phyloP scores from a whole-genome alignment of 208 protist genomes.

The Balamuthia mandrillaris region DNA sequence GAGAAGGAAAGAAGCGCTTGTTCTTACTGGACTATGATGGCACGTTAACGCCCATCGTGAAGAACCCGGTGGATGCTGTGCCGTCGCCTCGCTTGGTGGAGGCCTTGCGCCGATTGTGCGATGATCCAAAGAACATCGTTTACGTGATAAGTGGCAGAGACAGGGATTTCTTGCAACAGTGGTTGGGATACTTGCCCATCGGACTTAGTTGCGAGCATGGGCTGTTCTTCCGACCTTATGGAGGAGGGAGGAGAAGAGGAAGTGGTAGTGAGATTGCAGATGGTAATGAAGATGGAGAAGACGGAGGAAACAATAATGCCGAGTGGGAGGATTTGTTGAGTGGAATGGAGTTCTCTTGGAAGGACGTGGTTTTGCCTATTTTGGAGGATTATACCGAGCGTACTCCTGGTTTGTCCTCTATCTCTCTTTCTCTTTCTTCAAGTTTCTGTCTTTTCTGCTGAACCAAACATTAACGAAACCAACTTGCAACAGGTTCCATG shows the following conservation, averaged over 20 bases:
- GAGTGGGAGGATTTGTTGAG: slow-evolving; percentile 34
- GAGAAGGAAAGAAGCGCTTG: slow-evolving; percentile 14
- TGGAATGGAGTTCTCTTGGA: slow-evolving; percentile 52
- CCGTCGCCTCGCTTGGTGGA: slow-evolving; percentile 37
- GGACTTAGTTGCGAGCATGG: slow-evolving; percentile 3
- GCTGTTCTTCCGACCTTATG: slow-evolving; percentile 32
- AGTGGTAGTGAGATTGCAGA: not conserved
- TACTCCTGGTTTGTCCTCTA: slow-evolving; percentile 1
- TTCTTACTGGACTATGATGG: slow-evolving; percentile 65
- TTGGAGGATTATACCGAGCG: slow-evolving; percentile 50
- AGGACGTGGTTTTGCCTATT: slow-evolving; percentile 45
- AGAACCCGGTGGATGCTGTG: slow-evolving; percentile 25
- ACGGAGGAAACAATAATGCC: too few relatives aligned
- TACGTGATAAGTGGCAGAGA: slow-evolving; percentile 58
- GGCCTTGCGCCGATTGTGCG: slow-evolving; percentile 16
- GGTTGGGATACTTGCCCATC: not conserved
- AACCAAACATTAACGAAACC: too few relatives aligned
- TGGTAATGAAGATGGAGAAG: not conserved
- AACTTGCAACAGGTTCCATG: slow-evolving; percentile 65
- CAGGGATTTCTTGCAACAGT: slow-evolving; percentile 14
- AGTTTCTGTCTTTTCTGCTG: not conserved
- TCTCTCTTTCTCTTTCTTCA: slow-evolving; percentile 1
- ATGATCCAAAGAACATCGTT: slow-evolving; percentile 47
- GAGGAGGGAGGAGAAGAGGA: not conserved
- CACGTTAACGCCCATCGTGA: slow-evolving; percentile 50